These are phyloP conservation scores for Dissophora globulifera DNA, from an alignment of 192 early-diverging fungal species.

Conservation along the genomic window DNA sequence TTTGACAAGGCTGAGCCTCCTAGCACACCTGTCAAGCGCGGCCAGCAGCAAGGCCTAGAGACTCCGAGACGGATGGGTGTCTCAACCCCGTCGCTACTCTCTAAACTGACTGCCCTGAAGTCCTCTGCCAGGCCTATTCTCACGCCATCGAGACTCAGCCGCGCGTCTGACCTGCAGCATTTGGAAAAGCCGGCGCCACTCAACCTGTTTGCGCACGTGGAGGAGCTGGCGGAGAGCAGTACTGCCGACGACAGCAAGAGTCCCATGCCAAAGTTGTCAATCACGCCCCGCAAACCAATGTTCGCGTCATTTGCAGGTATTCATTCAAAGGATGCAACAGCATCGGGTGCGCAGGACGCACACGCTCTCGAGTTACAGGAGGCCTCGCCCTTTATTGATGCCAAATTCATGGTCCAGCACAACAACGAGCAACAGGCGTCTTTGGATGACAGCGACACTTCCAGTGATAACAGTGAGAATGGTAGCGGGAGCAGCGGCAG, in stretches of 20 bases:
- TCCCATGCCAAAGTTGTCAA: not conserved
- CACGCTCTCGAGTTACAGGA: too few relatives aligned
- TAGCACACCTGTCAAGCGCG: slow-evolving; percentile 64
- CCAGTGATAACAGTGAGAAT: slow-evolving; percentile 10
- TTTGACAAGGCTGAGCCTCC: slow-evolving; percentile 66
- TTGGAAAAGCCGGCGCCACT: slow-evolving; percentile 26
- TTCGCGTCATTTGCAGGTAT: too few relatives aligned
- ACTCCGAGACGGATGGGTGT: slow-evolving; percentile 14
- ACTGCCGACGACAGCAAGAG: not conserved
- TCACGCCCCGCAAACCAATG: too few relatives aligned
- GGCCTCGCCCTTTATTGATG: too few relatives aligned
- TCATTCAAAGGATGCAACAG: too few relatives aligned
- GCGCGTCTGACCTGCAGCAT: slow-evolving; percentile 3
- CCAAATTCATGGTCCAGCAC: too few relatives aligned
- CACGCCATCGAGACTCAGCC: slow-evolving; percentile 22
- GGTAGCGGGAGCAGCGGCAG: slow-evolving; percentile 1
- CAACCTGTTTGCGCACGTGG: slow-evolving; percentile 5
- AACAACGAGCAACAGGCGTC: not conserved
- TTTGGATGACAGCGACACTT: not conserved
- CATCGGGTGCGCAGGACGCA: too few relatives aligned
- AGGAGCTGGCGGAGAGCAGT: not conserved
- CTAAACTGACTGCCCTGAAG: slow-evolving; percentile 2
- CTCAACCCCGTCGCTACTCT: slow-evolving; percentile 15
- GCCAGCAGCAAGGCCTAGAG: slow-evolving; percentile 38
- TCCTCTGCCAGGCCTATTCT: slow-evolving; percentile 25